phyloP scores from a whole-genome alignment of 2,329 filamentous ascomycete species.

The Aspergillus udagawae region DNA sequence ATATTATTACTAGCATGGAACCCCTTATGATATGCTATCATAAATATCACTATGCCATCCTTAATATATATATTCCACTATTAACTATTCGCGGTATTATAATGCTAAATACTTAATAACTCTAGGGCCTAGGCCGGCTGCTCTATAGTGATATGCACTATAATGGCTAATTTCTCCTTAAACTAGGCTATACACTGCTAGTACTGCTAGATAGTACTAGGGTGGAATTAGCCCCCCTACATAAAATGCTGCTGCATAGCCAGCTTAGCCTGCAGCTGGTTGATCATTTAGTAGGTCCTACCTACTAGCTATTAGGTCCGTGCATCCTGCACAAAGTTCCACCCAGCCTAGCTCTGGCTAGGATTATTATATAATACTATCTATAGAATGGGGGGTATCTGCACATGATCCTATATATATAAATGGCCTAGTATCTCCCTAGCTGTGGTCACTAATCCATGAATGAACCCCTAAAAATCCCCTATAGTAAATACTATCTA shows the following conservation, averaged over 20 bases:
- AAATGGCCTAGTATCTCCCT: no score
- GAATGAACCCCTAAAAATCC: background rate
- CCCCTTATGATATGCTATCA: constrained; percentile 1
- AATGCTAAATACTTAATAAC: background rate
- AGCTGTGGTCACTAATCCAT: background rate
- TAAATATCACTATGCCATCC: background rate
- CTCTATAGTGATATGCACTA: background rate
- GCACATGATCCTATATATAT: no score
- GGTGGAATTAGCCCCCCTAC: background rate
- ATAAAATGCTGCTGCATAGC: no score
- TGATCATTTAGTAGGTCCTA: no score
- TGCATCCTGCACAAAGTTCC: no score
- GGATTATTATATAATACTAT: no score
- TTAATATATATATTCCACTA: constrained; percentile 5
- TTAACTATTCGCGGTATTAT: background rate
- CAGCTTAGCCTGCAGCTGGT: no score
- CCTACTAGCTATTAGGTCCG: no score
- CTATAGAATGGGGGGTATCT: no score
- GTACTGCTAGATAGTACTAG: background rate
- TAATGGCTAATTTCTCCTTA: background rate
- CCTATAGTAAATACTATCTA: no score
- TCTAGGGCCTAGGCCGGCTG: background rate
- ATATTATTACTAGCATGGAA: constrained; percentile 4
- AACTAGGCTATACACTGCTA: background rate
- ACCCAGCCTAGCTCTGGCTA: no score